Percentiles rank a stretch among this genome's conserved stretches.
phyloP scores from a whole-genome alignment of 352 stramenopile species.

The Thraustotheca clavata region DNA sequence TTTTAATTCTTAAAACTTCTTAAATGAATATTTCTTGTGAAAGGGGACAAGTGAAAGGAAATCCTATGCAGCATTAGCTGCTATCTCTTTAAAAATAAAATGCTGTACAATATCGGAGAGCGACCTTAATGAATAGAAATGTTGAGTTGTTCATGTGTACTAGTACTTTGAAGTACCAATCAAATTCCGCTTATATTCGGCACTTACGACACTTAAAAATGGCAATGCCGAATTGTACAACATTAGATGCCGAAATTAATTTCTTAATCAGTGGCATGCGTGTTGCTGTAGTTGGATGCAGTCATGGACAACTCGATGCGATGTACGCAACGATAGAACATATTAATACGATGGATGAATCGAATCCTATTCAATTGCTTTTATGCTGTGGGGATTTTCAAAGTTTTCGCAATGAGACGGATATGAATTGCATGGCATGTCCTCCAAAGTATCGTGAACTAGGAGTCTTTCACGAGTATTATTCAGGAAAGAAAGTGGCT shows the following conservation, averaged over 20 bases:
- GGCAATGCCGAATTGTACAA: too few relatives aligned
- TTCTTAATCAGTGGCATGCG: slow-evolving; percentile 35
- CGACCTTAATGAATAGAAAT: too few relatives aligned
- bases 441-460: slow-evolving; percentile 94
- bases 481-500: slow-evolving; percentile 85
- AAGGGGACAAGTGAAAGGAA: too few relatives aligned
- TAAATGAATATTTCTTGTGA: too few relatives aligned
- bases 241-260: neutral
- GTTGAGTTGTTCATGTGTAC: too few relatives aligned
- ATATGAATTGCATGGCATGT: slow-evolving; percentile 92
- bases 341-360: slow-evolving; percentile 80
- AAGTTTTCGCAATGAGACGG: slow-evolving; percentile 90
- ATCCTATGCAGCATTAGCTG: too few relatives aligned
- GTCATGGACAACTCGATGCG: slow-evolving; percentile 96
- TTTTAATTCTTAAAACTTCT: too few relatives aligned
- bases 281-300: slow-evolving; percentile 96
- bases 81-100: too few relatives aligned
- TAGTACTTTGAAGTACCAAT: too few relatives aligned
- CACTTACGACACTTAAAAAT: too few relatives aligned
- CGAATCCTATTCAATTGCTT: slow-evolving; percentile 88
- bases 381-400: slow-evolving; percentile 99
- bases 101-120: too few relatives aligned
- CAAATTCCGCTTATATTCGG: too few relatives aligned
- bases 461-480: slow-evolving; percentile 95
- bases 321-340: slow-evolving; percentile 94